These are phyloP conservation scores for Brettanomyces sp. DNA, from an alignment of 805 yeast genomes.

Conservation along the genomic window DNA sequence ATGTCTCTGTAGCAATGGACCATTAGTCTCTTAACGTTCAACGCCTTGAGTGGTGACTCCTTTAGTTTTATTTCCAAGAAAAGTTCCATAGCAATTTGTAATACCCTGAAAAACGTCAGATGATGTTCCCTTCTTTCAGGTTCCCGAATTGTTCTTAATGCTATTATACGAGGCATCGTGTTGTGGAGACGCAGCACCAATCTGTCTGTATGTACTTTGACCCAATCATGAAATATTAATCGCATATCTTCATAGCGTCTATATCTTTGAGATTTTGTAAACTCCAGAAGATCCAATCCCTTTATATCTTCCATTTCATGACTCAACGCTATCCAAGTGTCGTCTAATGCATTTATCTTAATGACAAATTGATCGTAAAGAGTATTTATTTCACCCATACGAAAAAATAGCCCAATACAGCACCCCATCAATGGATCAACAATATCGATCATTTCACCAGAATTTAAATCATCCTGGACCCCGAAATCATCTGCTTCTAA, in stretches of 20 bases:
- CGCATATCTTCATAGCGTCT: slow-evolving; percentile 11
- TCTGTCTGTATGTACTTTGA: slow-evolving; percentile 8
- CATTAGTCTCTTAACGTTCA: slow-evolving; percentile 1
- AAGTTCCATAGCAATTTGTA: slow-evolving; percentile 1
- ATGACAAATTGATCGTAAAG: slow-evolving; percentile 7
- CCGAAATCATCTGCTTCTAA: not conserved
- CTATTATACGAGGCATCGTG: slow-evolving; percentile 9
- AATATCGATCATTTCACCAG: not conserved
- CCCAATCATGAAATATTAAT: slow-evolving; percentile 17
- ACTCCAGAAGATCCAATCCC: not conserved
- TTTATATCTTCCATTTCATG: not conserved
- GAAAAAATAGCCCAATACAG: slow-evolving; percentile 11
- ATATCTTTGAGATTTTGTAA: slow-evolving; percentile 3
- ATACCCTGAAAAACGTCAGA: slow-evolving; percentile 2
- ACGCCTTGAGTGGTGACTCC: slow-evolving; percentile 1
- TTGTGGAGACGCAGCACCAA: slow-evolving; percentile 8
- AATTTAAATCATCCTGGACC: not conserved
- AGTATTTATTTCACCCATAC: slow-evolving; percentile 12
- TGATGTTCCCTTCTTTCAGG: not conserved
- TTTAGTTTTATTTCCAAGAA: slow-evolving; percentile 1
- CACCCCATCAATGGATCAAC: slow-evolving; percentile 12
- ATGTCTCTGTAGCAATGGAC: slow-evolving; percentile 10
- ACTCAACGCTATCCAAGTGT: not conserved
- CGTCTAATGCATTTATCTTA: slow-evolving; percentile 2
- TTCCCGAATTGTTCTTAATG: not conserved